Evolutionary conservation across 1,284 basidiomycete species (phyloP), one percentile per base, ranked within the genome.

Genomic region (Heliocybe sulcata): DNA sequence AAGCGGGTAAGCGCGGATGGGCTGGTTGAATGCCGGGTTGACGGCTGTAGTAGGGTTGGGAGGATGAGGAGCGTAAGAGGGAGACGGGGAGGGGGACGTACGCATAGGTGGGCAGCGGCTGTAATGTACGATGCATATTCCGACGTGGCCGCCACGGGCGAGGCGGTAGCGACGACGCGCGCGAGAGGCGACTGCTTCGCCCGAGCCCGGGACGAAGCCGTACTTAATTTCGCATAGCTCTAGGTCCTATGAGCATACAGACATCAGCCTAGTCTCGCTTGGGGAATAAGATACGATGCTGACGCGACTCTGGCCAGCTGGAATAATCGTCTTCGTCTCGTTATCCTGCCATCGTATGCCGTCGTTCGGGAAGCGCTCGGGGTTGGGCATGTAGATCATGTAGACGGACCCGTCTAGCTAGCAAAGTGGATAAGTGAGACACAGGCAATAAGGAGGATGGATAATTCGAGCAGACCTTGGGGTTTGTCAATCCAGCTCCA

Each of bases 401-500:
- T 77, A 71, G 6, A 85, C 64, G 57, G 82, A 77, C 2, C 87
- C 87, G 65, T 90, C 87, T 88, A 57, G 10, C 48, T 23, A 52
- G 19, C 1, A 53, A 45, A 14, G 42, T 23, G 52, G 27, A 31
- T 31, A 4, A 31, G 29, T 31, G 29, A 31, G 29, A 12, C n/a
- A n/a, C n/a, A n/a, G n/a, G n/a, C n/a, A n/a, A n/a, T n/a, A n/a
- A 26, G 35, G 25, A 27, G 10, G 25, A 22, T 27, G 35, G 54
- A 23, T 33, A 35, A 20, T 47, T 29, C 26, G 42, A 14, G 67
- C 77, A 57, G 56, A 86, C 87, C 87, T 61, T 68, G 61, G 20
- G 88, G 87, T 61, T 83, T 85, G 72, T 91, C 88, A 29, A 91
- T 79, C 60, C 81, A 90, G 1, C 76, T 72, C 84, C 86, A 90